Evolutionary conservation across 2,329 filamentous ascomycete species (phyloP).

Genomic region (Diplodia mutila): DNA sequence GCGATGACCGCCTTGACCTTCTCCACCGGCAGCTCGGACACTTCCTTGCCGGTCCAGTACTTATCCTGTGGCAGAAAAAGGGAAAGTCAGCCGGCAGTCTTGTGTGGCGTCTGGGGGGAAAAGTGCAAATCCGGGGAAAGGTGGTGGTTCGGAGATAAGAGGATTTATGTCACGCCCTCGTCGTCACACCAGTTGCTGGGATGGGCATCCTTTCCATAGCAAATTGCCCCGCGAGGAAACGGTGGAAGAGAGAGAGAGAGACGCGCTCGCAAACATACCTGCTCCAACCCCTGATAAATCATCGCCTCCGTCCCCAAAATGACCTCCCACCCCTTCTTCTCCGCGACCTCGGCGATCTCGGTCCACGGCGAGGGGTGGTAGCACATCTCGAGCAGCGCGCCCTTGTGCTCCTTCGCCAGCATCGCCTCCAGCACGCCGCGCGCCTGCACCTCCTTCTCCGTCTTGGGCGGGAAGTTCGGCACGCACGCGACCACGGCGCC

Average conservation of each 20-base stretch:
- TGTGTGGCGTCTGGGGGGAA: conserved; percentile 21
- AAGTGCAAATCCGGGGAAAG: conserved; percentile 23
- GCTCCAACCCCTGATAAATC: conserved; percentile 77
- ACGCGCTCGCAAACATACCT: conserved; percentile 44
- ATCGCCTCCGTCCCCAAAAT: conserved; percentile 76
- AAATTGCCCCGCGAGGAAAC: too few species aligned
- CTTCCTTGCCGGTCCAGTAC: conserved; percentile 66
- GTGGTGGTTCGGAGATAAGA: not conserved
- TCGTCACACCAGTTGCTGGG: too few species aligned
- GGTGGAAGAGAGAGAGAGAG: too few species aligned
- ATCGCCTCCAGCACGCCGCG: conserved; percentile 60
- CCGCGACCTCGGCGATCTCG: conserved; percentile 64
- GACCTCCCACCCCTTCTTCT: conserved; percentile 69
- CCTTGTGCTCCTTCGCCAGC: conserved; percentile 58
- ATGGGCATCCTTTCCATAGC: too few species aligned
- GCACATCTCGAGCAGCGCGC: conserved; percentile 79
- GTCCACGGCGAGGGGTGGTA: conserved; percentile 76
- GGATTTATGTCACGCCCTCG: too few species aligned
- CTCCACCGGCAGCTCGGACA: conserved; percentile 63
- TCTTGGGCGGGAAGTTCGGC: conserved; percentile 73
- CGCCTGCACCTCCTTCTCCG: conserved; percentile 63
- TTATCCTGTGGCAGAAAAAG: conserved; percentile 36
- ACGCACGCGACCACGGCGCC: conserved; percentile 74
- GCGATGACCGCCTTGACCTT: conserved; percentile 61
- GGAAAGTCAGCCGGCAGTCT: conserved; percentile 12